These are phyloP conservation scores for Verticillium dahliae DNA, from an alignment of 2,329 filamentous ascomycete genomes.

Conservation along the genomic window DNA sequence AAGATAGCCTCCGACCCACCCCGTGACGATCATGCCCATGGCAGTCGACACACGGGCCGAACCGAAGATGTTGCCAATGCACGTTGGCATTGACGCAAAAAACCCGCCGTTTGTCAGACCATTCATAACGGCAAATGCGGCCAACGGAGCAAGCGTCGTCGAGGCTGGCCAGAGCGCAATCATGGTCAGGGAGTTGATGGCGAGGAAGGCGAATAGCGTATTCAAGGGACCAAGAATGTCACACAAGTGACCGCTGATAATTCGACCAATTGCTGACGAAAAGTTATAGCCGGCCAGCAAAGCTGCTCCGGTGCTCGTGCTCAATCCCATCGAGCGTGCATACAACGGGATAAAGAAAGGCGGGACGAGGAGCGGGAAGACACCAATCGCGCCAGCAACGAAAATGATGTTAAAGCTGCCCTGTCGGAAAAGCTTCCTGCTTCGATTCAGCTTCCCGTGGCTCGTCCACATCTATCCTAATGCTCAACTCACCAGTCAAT, in stretches of 20 bases:
- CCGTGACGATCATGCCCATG: constrained; percentile 56
- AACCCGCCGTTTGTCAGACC: constrained; percentile 56
- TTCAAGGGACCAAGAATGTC: constrained; percentile 51
- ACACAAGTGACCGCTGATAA: constrained; percentile 45
- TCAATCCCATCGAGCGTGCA: constrained; percentile 44
- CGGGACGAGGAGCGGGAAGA: constrained; percentile 55
- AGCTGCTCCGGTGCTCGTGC: constrained; percentile 44
- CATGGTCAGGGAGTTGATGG: constrained; percentile 50
- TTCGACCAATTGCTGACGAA: constrained; percentile 50
- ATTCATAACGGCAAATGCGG: constrained; percentile 54
- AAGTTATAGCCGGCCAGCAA: constrained; percentile 57
- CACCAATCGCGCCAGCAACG: constrained; percentile 45
- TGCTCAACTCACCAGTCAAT: constrained; percentile 38
- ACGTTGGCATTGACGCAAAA: constrained; percentile 58
- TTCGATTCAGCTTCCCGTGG: not conserved
- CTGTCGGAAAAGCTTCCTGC: constrained; percentile 32
- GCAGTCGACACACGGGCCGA: constrained; percentile 46
- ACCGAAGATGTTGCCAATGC: constrained; percentile 53
- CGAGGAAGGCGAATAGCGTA: constrained; percentile 41
- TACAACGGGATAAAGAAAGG: constrained; percentile 57
- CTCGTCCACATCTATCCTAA: not conserved
- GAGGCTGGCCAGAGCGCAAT: constrained; percentile 56
- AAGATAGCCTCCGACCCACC: constrained; percentile 56
- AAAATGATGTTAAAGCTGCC: constrained; percentile 46
- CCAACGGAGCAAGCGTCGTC: constrained; percentile 43